Conservation (phyloP, 306 rosid species). For the Lathyrus oleraceus region DNA sequence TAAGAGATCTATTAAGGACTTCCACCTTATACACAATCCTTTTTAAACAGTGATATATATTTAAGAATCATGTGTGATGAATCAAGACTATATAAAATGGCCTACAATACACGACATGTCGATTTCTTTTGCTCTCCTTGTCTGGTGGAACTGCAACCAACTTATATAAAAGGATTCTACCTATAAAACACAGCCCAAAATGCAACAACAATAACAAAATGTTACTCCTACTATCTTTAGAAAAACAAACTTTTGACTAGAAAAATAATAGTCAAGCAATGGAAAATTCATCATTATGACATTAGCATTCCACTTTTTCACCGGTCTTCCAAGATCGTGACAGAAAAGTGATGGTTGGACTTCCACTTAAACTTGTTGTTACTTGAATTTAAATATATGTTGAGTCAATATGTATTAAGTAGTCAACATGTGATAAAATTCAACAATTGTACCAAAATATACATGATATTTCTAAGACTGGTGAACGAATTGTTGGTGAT, state of each 20-base stretch:
- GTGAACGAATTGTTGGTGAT: not conserved
- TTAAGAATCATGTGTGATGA: slow-evolving; percentile 16
- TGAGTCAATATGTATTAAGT: not conserved
- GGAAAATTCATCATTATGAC: not conserved
- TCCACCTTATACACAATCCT: too few species aligned
- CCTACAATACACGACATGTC: slow-evolving; percentile 34
- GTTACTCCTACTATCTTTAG: not conserved
- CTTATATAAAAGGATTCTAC: not conserved
- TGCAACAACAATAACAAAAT: not conserved
- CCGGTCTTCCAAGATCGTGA: not conserved
- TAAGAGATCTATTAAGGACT: too few species aligned
- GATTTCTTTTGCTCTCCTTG: slow-evolving; percentile 28
- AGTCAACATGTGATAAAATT: not conserved
- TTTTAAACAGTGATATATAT: not conserved
- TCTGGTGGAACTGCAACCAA: not conserved
- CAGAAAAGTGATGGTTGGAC: not conserved
- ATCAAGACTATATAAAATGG: slow-evolving; percentile 7
- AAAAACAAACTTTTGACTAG: not conserved
- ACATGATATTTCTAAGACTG: not conserved
- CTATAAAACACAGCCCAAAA: not conserved
- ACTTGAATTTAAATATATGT: too few species aligned
- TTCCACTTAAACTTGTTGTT: too few species aligned
- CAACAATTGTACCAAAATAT: not conserved
- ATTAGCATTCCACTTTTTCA: not conserved
- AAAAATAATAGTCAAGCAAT: not conserved